Evolutionary conservation across 352 stramenopile genomes (phyloP).

Genomic region (Phytophthora kernoviae): DNA sequence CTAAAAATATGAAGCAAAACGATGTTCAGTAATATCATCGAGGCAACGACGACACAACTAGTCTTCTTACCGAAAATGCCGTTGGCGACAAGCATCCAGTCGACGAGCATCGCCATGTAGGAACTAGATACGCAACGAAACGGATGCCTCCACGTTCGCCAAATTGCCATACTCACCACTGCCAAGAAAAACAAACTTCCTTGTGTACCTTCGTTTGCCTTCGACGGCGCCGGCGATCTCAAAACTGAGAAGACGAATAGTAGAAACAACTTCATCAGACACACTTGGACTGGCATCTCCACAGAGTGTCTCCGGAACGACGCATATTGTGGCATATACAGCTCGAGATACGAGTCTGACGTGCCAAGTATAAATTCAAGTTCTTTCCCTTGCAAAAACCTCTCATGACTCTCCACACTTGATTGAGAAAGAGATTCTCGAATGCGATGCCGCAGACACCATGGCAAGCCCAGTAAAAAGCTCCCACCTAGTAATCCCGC

Average conservation of each 20-base stretch:
- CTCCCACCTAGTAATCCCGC: constrained; percentile 39
- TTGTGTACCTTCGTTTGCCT: constrained; percentile 54
- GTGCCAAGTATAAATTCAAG: constrained; percentile 58
- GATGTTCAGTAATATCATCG: constrained; percentile 1
- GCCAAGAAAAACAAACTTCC: constrained; percentile 47
- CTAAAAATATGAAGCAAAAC: constrained; percentile 25
- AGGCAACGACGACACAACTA: background rate
- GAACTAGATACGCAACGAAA: constrained; percentile 51
- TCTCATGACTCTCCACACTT: constrained; percentile 46
- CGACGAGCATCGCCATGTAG: constrained; percentile 32
- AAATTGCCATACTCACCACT: constrained; percentile 29
- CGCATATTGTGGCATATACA: constrained; percentile 58
- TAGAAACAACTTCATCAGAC: constrained; percentile 52
- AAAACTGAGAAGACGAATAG: constrained; percentile 57
- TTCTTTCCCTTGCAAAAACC: constrained; percentile 54
- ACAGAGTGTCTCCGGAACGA: constrained; percentile 48
- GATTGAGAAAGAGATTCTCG: constrained; percentile 31
- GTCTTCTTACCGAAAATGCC: constrained; percentile 47
- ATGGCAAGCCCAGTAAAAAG: constrained; percentile 57
- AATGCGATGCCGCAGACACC: constrained; percentile 42
- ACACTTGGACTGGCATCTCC: constrained; percentile 41
- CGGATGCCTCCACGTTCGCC: constrained; percentile 22
- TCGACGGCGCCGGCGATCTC: constrained; percentile 42
- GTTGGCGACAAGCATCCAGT: constrained; percentile 54
- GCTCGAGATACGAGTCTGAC: constrained; percentile 61